Evolutionary conservation across 257 asterid genomes (phyloP).

Genomic region (Gentiana dahurica): DNA sequence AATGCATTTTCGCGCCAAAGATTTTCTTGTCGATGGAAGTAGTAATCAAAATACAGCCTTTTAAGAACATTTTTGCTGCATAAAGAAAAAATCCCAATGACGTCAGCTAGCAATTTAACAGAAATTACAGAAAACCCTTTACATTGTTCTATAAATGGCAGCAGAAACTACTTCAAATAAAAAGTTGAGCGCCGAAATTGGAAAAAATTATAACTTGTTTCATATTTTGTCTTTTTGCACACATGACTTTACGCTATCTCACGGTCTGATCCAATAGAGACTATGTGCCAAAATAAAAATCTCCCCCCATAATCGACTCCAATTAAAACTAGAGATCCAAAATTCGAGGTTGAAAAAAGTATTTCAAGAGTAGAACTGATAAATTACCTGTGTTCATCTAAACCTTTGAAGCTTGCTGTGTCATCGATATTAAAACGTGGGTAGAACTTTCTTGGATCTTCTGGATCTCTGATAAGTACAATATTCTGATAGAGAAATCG

Average conservation of each 20-base stretch:
- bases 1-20: conserved; percentile 91
- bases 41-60: conserved; percentile 79
- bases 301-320: too few relatives aligned
- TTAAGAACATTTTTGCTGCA: conserved; percentile 76
- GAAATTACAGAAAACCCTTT: too few relatives aligned
- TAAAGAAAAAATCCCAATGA: background rate
- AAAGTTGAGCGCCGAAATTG: too few relatives aligned
- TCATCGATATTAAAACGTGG: conserved; percentile 98
- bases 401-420: conserved; percentile 54
- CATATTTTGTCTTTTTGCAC: too few relatives aligned
- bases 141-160: too few relatives aligned
- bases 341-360: too few relatives aligned
- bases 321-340: too few relatives aligned
- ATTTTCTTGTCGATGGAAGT: conserved; percentile 85
- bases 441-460: conserved; percentile 61
- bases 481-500: conserved; percentile 43
- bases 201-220: too few relatives aligned
- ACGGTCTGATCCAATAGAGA: too few relatives aligned
- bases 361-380: background rate
- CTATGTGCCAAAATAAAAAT: too few relatives aligned
- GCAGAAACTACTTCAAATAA: too few relatives aligned
- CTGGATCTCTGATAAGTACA: conserved; percentile 80
- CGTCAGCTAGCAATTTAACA: background rate
- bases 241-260: too few relatives aligned
- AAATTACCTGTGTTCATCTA: conserved; percentile 69